Percentiles rank a stretch among this genome's conserved stretches.
Conservation (phyloP, 2,329 filamentous ascomycete genomes). For the Mycosphaerelloides madeirae region DNA sequence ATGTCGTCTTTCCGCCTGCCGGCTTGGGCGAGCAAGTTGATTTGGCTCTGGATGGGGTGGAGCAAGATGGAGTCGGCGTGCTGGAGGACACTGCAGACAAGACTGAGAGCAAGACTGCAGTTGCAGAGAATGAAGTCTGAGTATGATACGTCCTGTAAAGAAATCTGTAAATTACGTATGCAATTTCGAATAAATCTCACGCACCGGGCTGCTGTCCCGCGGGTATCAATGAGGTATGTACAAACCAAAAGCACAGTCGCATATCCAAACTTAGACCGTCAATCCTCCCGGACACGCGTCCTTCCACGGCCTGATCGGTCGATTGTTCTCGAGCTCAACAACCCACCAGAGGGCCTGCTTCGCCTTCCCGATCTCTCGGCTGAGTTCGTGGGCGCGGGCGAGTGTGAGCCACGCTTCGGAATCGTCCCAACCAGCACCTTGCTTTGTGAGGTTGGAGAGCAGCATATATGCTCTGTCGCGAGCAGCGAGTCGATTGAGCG, state of each 20-base stretch:
- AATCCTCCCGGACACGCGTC: constrained; percentile 39
- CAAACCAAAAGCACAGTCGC: neutral
- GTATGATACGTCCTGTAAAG: too few species aligned
- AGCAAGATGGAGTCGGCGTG: too few species aligned
- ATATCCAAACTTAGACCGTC: constrained; percentile 20
- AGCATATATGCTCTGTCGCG: constrained; percentile 84
- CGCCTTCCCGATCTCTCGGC: constrained; percentile 78
- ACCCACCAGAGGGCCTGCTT: constrained; percentile 97
- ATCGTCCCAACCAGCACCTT: constrained; percentile 83
- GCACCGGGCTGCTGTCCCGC: too few species aligned
- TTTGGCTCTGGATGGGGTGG: neutral
- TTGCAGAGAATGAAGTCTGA: too few species aligned
- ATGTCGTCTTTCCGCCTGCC: constrained; percentile 1
- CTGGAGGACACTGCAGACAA: too few species aligned
- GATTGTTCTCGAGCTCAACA: constrained; percentile 84
- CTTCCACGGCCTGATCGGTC: constrained; percentile 73
- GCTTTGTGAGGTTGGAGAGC: constrained; percentile 74
- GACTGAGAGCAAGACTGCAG: too few species aligned
- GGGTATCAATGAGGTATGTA: constrained; percentile 1
- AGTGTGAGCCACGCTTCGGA: constrained; percentile 91
- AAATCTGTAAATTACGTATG: too few species aligned
- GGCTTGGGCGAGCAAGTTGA: constrained; percentile 3
- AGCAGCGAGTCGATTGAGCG: constrained; percentile 78
- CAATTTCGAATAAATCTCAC: too few species aligned
- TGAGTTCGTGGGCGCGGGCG: constrained; percentile 80